Evolutionary conservation across 495 filamentous ascomycete species (phyloP).

Genomic region (Barbatosphaeria neglecta): DNA sequence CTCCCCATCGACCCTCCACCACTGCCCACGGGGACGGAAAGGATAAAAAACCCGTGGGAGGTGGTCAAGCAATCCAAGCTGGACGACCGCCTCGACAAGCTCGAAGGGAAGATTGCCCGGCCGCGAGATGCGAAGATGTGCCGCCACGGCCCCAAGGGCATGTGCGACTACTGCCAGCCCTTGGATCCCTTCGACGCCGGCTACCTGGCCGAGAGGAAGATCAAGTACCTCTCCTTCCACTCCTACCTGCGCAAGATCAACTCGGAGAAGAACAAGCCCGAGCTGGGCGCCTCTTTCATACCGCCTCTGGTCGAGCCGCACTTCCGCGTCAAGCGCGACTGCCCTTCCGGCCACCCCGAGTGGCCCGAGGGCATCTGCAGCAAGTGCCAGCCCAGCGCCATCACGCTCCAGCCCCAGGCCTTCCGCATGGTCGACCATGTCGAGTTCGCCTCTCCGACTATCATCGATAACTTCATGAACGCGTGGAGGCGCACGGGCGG

Average conservation of each 20-base stretch:
- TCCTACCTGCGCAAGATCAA: slow-evolving; percentile 91
- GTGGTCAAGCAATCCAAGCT: slow-evolving; percentile 73
- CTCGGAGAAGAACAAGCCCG: slow-evolving; percentile 87
- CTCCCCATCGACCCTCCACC: slow-evolving; percentile 48
- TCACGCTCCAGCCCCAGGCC: slow-evolving; percentile 84
- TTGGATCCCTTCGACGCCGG: slow-evolving; percentile 83
- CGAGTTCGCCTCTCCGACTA: slow-evolving; percentile 71
- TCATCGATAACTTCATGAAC: slow-evolving; percentile 79
- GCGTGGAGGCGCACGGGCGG: slow-evolving; percentile 74
- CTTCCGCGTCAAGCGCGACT: slow-evolving; percentile 78
- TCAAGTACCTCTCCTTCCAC: slow-evolving; percentile 96
- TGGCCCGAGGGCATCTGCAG: slow-evolving; percentile 99
- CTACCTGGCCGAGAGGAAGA: slow-evolving; percentile 88
- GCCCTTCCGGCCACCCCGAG: slow-evolving; percentile 80
- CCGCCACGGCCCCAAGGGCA: slow-evolving; percentile 87
- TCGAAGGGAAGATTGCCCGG: slow-evolving; percentile 86
- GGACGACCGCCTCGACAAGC: slow-evolving; percentile 74
- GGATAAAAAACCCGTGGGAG: slow-evolving; percentile 88
- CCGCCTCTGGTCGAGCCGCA: slow-evolving; percentile 90
- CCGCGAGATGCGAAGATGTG: slow-evolving; percentile 76
- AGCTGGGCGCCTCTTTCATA: slow-evolving; percentile 86
- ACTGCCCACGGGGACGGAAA: slow-evolving; percentile 43
- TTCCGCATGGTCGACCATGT: slow-evolving; percentile 99
- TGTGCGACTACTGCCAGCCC: slow-evolving; percentile 99
- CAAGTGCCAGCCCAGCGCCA: slow-evolving; percentile 96